These are phyloP conservation scores for Neoarthrinium moseri DNA, from an alignment of 2,329 filamentous ascomycete species.

Conservation along the genomic window DNA sequence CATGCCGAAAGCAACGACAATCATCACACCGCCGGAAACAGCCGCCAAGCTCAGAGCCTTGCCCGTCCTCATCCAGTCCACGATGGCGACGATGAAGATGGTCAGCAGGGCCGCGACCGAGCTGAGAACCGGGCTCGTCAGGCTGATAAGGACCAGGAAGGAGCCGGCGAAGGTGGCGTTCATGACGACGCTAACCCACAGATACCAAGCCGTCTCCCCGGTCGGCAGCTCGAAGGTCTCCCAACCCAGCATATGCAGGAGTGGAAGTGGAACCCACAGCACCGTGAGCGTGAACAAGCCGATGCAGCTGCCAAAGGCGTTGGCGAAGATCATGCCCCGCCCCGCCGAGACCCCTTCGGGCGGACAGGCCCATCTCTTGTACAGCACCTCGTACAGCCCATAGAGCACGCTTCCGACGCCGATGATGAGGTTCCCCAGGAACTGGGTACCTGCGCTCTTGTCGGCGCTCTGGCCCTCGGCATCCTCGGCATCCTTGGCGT, in stretches of 20 bases:
- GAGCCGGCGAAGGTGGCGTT: slow-evolving; percentile 93
- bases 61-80: slow-evolving; percentile 84
- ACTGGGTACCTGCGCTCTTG: slow-evolving; percentile 58
- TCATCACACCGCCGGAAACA: slow-evolving; percentile 78
- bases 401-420: slow-evolving; percentile 89
- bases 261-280: slow-evolving; percentile 87
- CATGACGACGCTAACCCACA: slow-evolving; percentile 76
- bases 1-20: slow-evolving; percentile 83
- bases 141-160: slow-evolving; percentile 87
- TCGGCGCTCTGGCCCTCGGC: slow-evolving; percentile 42
- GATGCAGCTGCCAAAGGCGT: slow-evolving; percentile 85
- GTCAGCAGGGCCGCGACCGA: slow-evolving; percentile 92
- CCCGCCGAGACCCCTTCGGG: slow-evolving; percentile 81
- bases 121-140: slow-evolving; percentile 89
- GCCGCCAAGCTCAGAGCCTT: slow-evolving; percentile 72
- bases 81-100: slow-evolving; percentile 93
- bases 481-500: slow-evolving; percentile 52
- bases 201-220: slow-evolving; percentile 75
- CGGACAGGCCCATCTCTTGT: slow-evolving; percentile 90
- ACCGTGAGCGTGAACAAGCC: slow-evolving; percentile 82
- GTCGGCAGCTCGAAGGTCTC: slow-evolving; percentile 82
- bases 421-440: slow-evolving; percentile 88
- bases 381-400: slow-evolving; percentile 94
- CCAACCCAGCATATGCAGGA: slow-evolving; percentile 75
- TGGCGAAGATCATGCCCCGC: slow-evolving; percentile 96